Conservation (phyloP, 1,284 basidiomycete species). For the Cutaneotrichosporon curvatum region DNA sequence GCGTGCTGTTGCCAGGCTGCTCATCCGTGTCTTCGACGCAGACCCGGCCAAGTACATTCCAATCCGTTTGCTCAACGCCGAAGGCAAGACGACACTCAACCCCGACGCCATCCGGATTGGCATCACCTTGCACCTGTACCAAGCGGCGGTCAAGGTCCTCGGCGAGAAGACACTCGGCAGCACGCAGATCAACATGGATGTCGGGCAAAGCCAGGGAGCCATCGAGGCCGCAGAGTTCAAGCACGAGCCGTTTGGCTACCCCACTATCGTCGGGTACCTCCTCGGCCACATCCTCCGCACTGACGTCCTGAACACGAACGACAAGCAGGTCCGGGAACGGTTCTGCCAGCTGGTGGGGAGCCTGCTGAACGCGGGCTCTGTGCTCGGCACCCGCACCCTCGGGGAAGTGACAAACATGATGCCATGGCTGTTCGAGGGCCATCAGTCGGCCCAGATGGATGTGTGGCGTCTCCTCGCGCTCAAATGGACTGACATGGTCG, state of each 20-base stretch:
- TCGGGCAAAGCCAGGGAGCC: neutral
- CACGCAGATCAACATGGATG: neutral
- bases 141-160: conserved; percentile 16
- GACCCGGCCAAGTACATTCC: conserved; percentile 33
- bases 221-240: conserved; percentile 2
- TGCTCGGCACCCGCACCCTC: conserved; percentile 26
- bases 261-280: conserved; percentile 22
- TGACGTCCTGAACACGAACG: neutral
- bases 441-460: conserved; percentile 29
- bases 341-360: conserved; percentile 17
- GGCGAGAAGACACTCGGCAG: conserved; percentile 19
- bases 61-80: conserved; percentile 18
- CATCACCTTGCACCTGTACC: conserved; percentile 23
- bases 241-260: conserved; percentile 15
- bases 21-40: conserved; percentile 26
- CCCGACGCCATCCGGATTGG: conserved; percentile 17
- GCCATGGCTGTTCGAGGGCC: conserved; percentile 32
- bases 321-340: conserved; percentile 2
- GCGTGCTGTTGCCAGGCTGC: conserved; percentile 16
- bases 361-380: conserved; percentile 21
- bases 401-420: conserved; percentile 37
- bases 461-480: conserved; percentile 34
- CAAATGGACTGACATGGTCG: conserved; percentile 30
- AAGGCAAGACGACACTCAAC: conserved; percentile 15
- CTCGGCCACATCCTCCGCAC: conserved; percentile 22